phyloP scores from a whole-genome alignment of 192 early-diverging fungal species.

The Mortierella antarctica region DNA sequence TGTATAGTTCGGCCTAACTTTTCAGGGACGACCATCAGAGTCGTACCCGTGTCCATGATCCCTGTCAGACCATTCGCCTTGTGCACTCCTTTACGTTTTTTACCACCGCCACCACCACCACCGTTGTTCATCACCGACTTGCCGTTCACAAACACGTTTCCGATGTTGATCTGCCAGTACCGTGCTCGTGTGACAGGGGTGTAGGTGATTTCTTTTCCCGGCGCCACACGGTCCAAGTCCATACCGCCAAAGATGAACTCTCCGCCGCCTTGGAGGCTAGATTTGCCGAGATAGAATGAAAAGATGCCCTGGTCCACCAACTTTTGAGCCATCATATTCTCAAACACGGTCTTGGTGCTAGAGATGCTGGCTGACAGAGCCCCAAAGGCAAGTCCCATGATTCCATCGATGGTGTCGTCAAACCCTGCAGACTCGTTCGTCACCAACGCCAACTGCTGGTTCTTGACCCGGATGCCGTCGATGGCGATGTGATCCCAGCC shows the following conservation, averaged over 20 bases:
- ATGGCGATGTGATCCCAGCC: slow-evolving; percentile 64
- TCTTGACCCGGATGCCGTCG: slow-evolving; percentile 61
- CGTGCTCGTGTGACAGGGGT: slow-evolving; percentile 56
- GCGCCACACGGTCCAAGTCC: slow-evolving; percentile 2
- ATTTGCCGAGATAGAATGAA: slow-evolving; percentile 68
- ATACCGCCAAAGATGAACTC: slow-evolving; percentile 47
- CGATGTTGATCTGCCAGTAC: slow-evolving; percentile 68
- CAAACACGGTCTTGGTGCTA: slow-evolving; percentile 61
- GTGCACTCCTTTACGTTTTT: background rate
- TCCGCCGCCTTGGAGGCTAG: slow-evolving; percentile 40
- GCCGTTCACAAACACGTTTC: slow-evolving; percentile 27
- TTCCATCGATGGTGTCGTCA: slow-evolving; percentile 69
- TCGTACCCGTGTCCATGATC: slow-evolving; percentile 61
- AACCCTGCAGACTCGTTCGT: slow-evolving; percentile 65
- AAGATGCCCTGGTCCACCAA: slow-evolving; percentile 65
- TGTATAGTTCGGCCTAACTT: slow-evolving; percentile 8
- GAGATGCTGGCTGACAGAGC: slow-evolving; percentile 30
- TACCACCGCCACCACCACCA: background rate
- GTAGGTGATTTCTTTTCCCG: slow-evolving; percentile 1
- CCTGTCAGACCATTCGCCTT: slow-evolving; percentile 14
- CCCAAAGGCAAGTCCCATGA: slow-evolving; percentile 74
- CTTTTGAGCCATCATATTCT: slow-evolving; percentile 67
- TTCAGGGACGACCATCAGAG: slow-evolving; percentile 47
- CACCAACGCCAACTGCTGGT: slow-evolving; percentile 70
- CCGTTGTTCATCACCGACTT: background rate